These are phyloP conservation scores for Cyamopsis tetragonoloba DNA, from an alignment of 306 rosid genomes.

Conservation along the genomic window DNA sequence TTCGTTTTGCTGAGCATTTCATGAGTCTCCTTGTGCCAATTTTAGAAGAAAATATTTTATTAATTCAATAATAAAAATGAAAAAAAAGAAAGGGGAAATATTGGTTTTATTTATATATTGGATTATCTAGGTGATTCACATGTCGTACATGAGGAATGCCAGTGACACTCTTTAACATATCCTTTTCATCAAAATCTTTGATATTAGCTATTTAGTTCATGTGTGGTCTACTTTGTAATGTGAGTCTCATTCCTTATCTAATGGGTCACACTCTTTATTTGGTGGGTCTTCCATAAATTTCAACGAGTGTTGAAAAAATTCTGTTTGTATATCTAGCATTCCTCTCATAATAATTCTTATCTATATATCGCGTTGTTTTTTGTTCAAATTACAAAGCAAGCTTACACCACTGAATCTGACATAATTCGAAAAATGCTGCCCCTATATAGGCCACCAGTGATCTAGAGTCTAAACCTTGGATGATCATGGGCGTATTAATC, in stretches of 20 bases:
- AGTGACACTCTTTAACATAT: too few species aligned
- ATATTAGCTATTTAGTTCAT: too few species aligned
- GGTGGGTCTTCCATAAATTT: too few species aligned
- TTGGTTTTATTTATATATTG: neutral
- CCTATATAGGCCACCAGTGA: neutral
- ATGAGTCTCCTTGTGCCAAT: neutral
- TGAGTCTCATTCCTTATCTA: too few species aligned
- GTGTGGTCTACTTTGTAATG: too few species aligned
- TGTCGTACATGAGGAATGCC: neutral
- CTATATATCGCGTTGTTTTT: neutral
- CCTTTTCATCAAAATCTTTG: too few species aligned
- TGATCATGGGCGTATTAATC: neutral
- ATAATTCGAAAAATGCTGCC: neutral
- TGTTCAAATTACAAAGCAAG: neutral
- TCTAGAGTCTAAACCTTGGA: neutral
- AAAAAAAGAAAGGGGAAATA: neutral
- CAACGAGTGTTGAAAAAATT: too few species aligned
- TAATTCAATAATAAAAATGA: neutral
- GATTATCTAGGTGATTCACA: neutral
- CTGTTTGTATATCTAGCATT: too few species aligned
- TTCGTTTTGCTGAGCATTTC: conserved; percentile 27
- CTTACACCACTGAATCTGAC: neutral
- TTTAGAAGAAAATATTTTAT: conserved; percentile 3
- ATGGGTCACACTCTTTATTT: too few species aligned
- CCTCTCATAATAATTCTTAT: neutral